phyloP scores from a whole-genome alignment of 2,329 filamentous ascomycete species.

The Microcera coccophila region DNA sequence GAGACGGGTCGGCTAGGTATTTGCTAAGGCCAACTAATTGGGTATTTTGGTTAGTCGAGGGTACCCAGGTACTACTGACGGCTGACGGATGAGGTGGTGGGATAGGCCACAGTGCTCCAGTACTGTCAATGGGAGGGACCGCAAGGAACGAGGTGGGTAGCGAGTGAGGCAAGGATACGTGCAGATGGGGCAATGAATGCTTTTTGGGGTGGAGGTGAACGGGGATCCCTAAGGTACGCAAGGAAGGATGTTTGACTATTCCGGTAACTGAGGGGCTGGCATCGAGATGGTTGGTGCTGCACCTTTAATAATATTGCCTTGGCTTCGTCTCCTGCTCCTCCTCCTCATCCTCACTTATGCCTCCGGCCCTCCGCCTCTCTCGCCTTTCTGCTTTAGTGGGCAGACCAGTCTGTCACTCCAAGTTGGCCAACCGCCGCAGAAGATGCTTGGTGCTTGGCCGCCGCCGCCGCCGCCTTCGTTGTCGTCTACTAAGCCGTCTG shows the following conservation, averaged over 20 bases:
- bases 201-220: neutral
- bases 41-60: neutral
- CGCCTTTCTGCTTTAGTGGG: no score
- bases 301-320: no score
- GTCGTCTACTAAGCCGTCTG: neutral
- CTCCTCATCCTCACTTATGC: no score
- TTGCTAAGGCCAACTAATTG: neutral
- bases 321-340: no score
- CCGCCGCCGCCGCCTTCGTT: slow-evolving; percentile 12
- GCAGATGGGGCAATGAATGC: neutral
- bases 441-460: no score
- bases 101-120: neutral
- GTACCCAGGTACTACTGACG: neutral
- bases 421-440: no score
- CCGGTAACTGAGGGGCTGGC: no score
- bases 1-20: neutral
- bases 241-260: no score
- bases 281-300: no score
- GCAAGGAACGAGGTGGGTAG: neutral
- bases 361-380: no score
- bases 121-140: neutral
- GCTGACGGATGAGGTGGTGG: neutral
- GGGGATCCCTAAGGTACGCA: no score
- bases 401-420: no score
- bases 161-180: neutral